Conservation (phyloP, 1,139 yeast genomes). For the Blastobotrys illinoisensis region DNA sequence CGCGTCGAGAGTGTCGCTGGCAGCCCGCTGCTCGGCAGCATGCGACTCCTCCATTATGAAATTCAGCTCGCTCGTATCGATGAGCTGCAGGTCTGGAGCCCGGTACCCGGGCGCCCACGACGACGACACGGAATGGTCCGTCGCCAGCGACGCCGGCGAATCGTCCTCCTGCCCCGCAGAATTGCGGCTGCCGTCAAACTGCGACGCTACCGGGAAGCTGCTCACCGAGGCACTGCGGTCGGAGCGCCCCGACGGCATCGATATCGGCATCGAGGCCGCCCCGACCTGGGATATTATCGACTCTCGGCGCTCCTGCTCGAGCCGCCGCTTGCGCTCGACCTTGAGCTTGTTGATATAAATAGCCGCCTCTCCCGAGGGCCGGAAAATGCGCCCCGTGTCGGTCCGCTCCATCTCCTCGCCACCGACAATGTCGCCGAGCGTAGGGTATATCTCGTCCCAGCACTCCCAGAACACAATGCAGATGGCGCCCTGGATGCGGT, state of each 20-base stretch:
- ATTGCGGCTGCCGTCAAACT: not conserved
- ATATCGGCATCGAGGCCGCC: not conserved
- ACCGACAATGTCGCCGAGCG: slow-evolving; percentile 29
- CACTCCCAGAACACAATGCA: slow-evolving; percentile 34
- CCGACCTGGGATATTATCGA: slow-evolving; percentile 13
- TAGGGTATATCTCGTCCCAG: slow-evolving; percentile 31
- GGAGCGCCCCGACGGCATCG: not conserved
- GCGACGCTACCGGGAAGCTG: not conserved
- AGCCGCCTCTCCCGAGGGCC: slow-evolving; percentile 33
- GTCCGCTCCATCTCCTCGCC: slow-evolving; percentile 25
- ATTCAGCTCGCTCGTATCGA: slow-evolving; percentile 19
- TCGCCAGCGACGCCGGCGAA: slow-evolving; percentile 13
- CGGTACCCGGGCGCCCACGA: not conserved
- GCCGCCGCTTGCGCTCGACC: slow-evolving; percentile 21
- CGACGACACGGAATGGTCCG: slow-evolving; percentile 5
- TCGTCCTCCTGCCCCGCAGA: slow-evolving; percentile 1
- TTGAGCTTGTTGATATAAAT: slow-evolving; percentile 26
- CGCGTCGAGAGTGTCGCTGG: slow-evolving; percentile 16
- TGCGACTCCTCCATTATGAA: slow-evolving; percentile 20
- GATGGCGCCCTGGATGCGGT: slow-evolving; percentile 32
- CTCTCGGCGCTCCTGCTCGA: slow-evolving; percentile 20
- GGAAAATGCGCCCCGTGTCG: slow-evolving; percentile 29
- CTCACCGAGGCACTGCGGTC: not conserved
- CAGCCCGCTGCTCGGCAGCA: slow-evolving; percentile 4
- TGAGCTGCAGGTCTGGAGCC: slow-evolving; percentile 11